A percentile compares a stretch with the other conserved stretches of the same genome.
Evolutionary conservation across 352 stramenopile species (phyloP).

Genomic region (Pythium apleroticum): DNA sequence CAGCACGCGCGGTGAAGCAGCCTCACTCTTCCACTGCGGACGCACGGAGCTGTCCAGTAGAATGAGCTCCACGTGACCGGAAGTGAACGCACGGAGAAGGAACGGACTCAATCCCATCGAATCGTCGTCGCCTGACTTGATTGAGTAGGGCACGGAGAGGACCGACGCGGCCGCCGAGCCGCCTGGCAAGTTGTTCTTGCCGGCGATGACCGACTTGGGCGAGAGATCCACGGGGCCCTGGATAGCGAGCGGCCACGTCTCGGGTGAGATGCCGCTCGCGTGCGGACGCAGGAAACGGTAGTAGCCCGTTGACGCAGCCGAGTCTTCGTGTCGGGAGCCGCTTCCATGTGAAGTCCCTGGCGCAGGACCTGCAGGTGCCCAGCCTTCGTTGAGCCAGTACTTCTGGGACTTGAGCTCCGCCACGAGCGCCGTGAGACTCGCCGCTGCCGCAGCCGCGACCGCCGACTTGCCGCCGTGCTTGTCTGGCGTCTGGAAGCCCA

Average conservation of each 20-base stretch:
- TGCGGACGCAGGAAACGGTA: constrained; percentile 54
- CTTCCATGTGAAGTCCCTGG: neutral
- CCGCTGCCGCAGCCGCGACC: constrained; percentile 7
- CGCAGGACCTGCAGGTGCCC: constrained; percentile 30
- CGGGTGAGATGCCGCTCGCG: constrained; percentile 67
- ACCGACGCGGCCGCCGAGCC: constrained; percentile 53
- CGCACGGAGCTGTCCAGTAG: constrained; percentile 61
- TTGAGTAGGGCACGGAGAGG: constrained; percentile 46
- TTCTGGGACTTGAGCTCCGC: constrained; percentile 80
- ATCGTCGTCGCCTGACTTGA: constrained; percentile 34
- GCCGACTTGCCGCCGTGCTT: neutral
- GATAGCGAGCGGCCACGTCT: constrained; percentile 74
- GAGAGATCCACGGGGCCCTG: constrained; percentile 64
- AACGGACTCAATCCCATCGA: constrained; percentile 44
- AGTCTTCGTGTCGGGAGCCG: constrained; percentile 15
- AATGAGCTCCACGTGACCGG: constrained; percentile 72
- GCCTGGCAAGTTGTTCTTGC: constrained; percentile 44
- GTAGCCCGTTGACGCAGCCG: constrained; percentile 21
- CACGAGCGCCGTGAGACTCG: constrained; percentile 37
- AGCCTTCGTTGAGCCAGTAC: constrained; percentile 79
- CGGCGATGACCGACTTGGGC: constrained; percentile 56
- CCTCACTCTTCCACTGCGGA: constrained; percentile 59
- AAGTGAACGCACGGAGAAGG: constrained; percentile 67
- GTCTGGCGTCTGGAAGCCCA: constrained; percentile 9
- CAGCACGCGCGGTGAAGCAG: constrained; percentile 24